A percentile compares a stretch with the other conserved stretches of the same genome.
Evolutionary conservation across 106 monocot genomes (phyloP).

Genomic region (Allium cepa): DNA sequence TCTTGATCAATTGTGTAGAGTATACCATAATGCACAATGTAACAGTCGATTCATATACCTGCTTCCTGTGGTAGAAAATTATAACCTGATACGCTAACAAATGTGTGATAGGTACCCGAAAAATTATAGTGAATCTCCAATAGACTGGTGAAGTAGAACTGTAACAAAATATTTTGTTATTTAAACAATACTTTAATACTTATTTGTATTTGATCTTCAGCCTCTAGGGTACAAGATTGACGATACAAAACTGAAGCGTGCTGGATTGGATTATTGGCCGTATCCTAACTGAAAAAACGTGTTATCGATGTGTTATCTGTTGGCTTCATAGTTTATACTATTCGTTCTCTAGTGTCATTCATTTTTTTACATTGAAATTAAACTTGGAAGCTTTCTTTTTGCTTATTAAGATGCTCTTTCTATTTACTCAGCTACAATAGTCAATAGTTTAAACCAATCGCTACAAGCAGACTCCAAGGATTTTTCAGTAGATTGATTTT

Average conservation of each 20-base stretch:
- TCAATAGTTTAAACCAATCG: too few relatives aligned
- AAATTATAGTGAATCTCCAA: background rate
- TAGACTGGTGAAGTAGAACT: background rate
- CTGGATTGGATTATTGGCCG: constrained; percentile 99
- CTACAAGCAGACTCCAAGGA: too few relatives aligned
- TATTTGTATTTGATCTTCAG: constrained; percentile 30
- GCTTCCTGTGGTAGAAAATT: background rate
- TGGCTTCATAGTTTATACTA: background rate
- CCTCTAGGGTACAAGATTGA: constrained; percentile 90
- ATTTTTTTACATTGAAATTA: background rate
- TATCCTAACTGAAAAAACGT: constrained; percentile 37
- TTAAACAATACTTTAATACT: background rate
- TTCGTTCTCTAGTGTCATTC: background rate
- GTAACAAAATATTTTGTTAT: too few relatives aligned
- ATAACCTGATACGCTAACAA: background rate
- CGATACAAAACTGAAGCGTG: constrained; percentile 95
- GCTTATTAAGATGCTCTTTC: too few relatives aligned
- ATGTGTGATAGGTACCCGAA: background rate
- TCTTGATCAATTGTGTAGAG: too few relatives aligned
- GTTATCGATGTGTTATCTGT: too few relatives aligned
- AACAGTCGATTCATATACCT: background rate
- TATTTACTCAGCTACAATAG: too few relatives aligned
- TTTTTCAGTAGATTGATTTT: too few relatives aligned
- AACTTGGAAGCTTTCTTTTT: background rate
- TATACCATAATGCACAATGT: background rate